Evolutionary conservation across 140 eudicot species (phyloP), one percentile per base, ranked within the genome.

Genomic region (Artemisia princeps): DNA sequence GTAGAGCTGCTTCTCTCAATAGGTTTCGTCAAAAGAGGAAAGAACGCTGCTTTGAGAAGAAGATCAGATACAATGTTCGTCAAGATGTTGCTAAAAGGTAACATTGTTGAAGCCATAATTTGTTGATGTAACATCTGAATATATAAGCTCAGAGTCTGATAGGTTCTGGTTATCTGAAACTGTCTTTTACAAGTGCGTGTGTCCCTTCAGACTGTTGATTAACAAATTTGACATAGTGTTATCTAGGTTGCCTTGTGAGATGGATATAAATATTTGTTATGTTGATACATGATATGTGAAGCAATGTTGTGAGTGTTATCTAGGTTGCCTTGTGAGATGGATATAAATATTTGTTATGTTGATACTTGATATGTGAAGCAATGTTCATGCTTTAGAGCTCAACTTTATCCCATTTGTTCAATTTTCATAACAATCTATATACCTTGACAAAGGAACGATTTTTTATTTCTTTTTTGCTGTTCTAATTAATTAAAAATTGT

Each of bases 1-100:
- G 78, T 60, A 78, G 95, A 67, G 84, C 65, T 10, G 88, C 88
- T 46, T 81, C 81, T 60, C 66, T 87, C 24, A 62, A 68, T 50
- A 72, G 88, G 59, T 87, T 81, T 50, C 82, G 84, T 10, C 74
- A 76, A 65, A 87, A 87, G 78, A 81, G 84, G 76, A 84, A 84
- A 42, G 76, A 73, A 13, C 82, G 90, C 14, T 79, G 86, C 65
- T 87, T 67, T 66, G 86, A 87, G 46, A 87, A 84, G 73, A 84
- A 79, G 74, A 82, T 87, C 55, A 74, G 86, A 63, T 87, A 87
- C 60, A 64, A 70, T 71, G 86, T 87, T 42, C 88, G 91, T 11
- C 82, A 79, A 59, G 81, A 82, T 74, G 91, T 82, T 69, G 95
- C 95, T 37, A 55, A 61, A 20, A 82, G 87, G 94, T 84, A 78